Evolutionary conservation across 2,329 filamentous ascomycete genomes (phyloP).

Genomic region (Cercospora berteroae): DNA sequence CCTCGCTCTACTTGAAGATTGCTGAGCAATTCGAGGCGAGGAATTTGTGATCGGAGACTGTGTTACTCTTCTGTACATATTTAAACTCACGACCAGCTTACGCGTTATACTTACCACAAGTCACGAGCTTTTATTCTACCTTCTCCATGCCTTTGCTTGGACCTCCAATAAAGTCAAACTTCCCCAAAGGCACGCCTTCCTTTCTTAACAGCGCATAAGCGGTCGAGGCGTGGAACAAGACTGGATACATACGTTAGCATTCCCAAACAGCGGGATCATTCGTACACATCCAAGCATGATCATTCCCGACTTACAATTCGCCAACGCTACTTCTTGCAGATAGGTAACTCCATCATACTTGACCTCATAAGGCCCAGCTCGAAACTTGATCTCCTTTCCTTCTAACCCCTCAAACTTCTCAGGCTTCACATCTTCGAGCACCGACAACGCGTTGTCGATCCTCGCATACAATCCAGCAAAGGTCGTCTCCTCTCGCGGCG

Average conservation of each 20-base stretch:
- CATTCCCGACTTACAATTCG: constrained; percentile 45
- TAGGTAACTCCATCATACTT: constrained; percentile 50
- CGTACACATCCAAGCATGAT: neutral
- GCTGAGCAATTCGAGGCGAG: neutral
- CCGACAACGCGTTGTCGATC: constrained; percentile 48
- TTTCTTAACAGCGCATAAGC: constrained; percentile 61
- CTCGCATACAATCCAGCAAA: constrained; percentile 52
- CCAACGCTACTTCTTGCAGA: constrained; percentile 50
- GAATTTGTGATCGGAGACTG: neutral
- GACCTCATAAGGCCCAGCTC: constrained; percentile 35
- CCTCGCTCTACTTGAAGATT: neutral
- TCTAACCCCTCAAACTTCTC: constrained; percentile 43
- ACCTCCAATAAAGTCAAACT: constrained; percentile 55
- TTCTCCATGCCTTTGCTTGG: constrained; percentile 22
- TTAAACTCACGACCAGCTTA: neutral
- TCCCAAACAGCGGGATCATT: neutral
- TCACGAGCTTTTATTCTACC: constrained; percentile 53
- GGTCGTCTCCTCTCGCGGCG: constrained; percentile 42
- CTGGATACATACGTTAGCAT: neutral
- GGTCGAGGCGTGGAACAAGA: constrained; percentile 62
- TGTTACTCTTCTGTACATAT: neutral
- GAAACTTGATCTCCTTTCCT: constrained; percentile 31
- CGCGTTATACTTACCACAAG: neutral
- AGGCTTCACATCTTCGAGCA: constrained; percentile 47
- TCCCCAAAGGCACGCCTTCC: constrained; percentile 61